These are phyloP conservation scores for Moricandia arvensis DNA, from an alignment of 345 rosid species.

Conservation along the genomic window DNA sequence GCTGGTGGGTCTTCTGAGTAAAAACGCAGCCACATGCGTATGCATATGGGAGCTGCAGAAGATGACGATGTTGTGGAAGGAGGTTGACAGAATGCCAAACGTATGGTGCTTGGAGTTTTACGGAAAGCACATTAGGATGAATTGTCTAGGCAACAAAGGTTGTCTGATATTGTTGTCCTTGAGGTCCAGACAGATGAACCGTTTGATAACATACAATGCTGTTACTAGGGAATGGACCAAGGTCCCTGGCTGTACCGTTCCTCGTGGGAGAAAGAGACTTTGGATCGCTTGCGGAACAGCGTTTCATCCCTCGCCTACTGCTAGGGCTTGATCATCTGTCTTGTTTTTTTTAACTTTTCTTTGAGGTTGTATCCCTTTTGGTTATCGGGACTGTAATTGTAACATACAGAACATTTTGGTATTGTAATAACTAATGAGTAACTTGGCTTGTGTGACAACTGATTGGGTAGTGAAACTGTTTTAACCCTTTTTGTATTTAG, in stretches of 20 bases:
- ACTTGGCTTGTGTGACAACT: too few relatives aligned
- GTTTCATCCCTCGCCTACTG: constrained; percentile 69
- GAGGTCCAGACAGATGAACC: constrained; percentile 86
- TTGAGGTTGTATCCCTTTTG: too few relatives aligned
- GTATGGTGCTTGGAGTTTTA: constrained; percentile 98
- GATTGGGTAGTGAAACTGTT: too few relatives aligned
- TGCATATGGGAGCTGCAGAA: constrained; percentile 98
- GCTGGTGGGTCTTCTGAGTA: constrained; percentile 87
- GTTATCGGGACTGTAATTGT: background rate
- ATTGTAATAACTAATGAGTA: too few relatives aligned
- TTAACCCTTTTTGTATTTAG: too few relatives aligned
- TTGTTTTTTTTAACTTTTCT: background rate
- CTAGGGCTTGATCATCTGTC: background rate
- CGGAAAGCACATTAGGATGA: constrained; percentile 98
- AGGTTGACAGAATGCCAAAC: constrained; percentile 99
- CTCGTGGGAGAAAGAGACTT: constrained; percentile 70
- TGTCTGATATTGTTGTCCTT: constrained; percentile 84
- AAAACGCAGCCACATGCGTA: constrained; percentile 95
- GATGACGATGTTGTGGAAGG: constrained; percentile 99
- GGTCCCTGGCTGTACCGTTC: constrained; percentile 77
- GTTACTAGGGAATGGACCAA: constrained; percentile 73
- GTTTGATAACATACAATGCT: constrained; percentile 74
- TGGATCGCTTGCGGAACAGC: constrained; percentile 96
- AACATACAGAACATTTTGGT: background rate
- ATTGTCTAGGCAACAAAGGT: constrained; percentile 94